Evolutionary conservation across 1,139 yeast genomes (phyloP), one percentile per base, ranked within the genome.

Genomic region (Zygosaccharomyces sapae): DNA sequence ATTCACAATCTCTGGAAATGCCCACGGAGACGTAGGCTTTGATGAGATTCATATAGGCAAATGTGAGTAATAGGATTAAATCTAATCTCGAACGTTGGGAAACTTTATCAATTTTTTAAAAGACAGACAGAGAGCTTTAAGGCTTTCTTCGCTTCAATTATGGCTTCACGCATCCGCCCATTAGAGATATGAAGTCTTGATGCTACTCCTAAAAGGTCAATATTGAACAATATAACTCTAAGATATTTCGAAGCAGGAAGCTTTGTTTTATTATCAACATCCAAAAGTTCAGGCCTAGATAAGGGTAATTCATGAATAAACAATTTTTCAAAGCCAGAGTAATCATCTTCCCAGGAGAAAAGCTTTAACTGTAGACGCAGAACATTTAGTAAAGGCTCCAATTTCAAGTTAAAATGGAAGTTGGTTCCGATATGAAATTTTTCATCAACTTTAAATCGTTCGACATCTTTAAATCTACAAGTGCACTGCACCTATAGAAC

Each of bases 1-100:
- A 79, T 3, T 70, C 68, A 35, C 77, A 69, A 47, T 81, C 86
- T 53, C 77, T 77, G 0, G 80, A 67, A 2, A 79, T 57, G 0
- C 88, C 87, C 39, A 79, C 56, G 38, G 69, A 71, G 18, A 70
- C 64, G 46, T 71, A 69, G 1, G 68, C 55, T 2, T 67, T 62
- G 29, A 79, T 63, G 20, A 77, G 59, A 8, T 51, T 47, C 12
- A 62, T 60, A 55, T 75, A 75, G 4, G 75, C 53, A 4, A 63
- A 59, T 8, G 70, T 58, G 30, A 80, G 58, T 22, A 65, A 54
- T 1, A 52, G 51, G 0, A 71, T 62, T 1, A 76, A 63, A 34
- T 65, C 66, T 64, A 81, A 66, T 48, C 70, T 69, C 3, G 73
- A 55, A 12, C 59, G 50, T 45, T 67, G 59, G 43, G 59, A 43